Base-by-base conservation (phyloP, 169 alveolate genomes). In the Eimeria falciformis region DNA sequence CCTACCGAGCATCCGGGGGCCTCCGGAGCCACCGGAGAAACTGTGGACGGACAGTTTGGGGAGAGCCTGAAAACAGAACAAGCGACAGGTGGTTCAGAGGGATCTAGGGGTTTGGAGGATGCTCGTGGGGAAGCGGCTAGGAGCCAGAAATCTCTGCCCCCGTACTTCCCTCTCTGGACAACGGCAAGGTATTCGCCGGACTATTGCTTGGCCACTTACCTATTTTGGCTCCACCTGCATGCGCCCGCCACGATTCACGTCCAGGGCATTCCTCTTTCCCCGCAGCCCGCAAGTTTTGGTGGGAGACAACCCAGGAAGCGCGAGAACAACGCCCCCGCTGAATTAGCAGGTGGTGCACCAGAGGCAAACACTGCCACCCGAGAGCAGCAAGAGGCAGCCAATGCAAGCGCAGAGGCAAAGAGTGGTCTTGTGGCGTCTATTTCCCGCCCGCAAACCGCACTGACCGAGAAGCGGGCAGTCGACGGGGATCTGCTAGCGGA, bases 191-290 rank as follows among this genome's bases (percentile, higher is more conserved):
- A 94, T 85, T 94, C 98, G 25, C 96, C 96, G 43, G 99, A 97
- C 91, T 97, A 96, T 93, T 97, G 98, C 83, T 83, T 97, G 53
- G 96, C 98, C 47, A 96, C 97, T 7, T 97, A 97, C 93, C 92
- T 97, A 89, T 95, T 93, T 81, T 97, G 99, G 99, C 92, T 96
- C 23, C 95, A 97, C 68, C 94, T 97, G 86, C 95, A 97, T 81
- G 94, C 97, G 21, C 96, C 97, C 1, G 97, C 97, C 65, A 90
- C 94, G 45, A 91, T 95, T n/a, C 95, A 92, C 69, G 97, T 96
- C 55, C 99, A 97, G 92, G 97, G 96, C 78, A 87, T 94, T 3
- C 96, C 96, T 46, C 95, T 96, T 21, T 56, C 95, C 27, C 98
- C 98, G 12, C 93, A 94, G 29, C 95, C 95, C 82, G 91, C 84